Percentiles rank a stretch among this genome's conserved stretches.
Evolutionary conservation across 2,329 filamentous ascomycete genomes (phyloP).

Genomic region (Plectosphaerella plurivora): DNA sequence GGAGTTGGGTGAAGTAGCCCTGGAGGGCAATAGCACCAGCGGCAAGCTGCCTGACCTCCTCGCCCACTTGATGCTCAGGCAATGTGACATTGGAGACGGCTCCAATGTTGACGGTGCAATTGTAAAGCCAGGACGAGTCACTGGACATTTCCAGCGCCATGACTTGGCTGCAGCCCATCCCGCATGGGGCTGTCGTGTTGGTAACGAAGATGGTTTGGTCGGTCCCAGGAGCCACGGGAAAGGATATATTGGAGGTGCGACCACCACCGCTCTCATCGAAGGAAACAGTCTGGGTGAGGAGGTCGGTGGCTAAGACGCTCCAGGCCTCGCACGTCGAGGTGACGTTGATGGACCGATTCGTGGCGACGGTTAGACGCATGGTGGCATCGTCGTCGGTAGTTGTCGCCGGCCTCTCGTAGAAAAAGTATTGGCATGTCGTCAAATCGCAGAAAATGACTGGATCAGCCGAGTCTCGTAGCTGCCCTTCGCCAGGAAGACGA

Average conservation of each 20-base stretch:
- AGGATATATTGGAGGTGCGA: slow-evolving; percentile 4
- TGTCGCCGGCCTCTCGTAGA: slow-evolving; percentile 23
- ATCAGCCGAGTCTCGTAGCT: slow-evolving; percentile 21
- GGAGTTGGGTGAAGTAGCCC: slow-evolving; percentile 24
- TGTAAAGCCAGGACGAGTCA: slow-evolving; percentile 33
- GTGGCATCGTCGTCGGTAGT: not conserved
- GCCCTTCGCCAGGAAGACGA: slow-evolving; percentile 20
- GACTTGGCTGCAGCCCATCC: slow-evolving; percentile 20
- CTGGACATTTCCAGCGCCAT: slow-evolving; percentile 31
- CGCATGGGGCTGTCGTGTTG: slow-evolving; percentile 16
- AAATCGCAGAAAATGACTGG: slow-evolving; percentile 14
- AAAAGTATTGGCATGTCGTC: slow-evolving; percentile 26
- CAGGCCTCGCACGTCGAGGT: slow-evolving; percentile 22
- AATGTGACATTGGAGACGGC: slow-evolving; percentile 26
- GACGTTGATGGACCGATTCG: slow-evolving; percentile 24
- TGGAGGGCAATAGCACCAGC: slow-evolving; percentile 33
- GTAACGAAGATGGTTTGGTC: slow-evolving; percentile 32
- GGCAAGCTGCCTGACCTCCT: slow-evolving; percentile 25
- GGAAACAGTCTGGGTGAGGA: slow-evolving; percentile 13
- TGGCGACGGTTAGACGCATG: slow-evolving; percentile 20
- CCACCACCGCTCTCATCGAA: slow-evolving; percentile 18
- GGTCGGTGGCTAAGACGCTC: slow-evolving; percentile 17
- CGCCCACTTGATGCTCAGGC: slow-evolving; percentile 28
- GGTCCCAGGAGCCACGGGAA: slow-evolving; percentile 21
- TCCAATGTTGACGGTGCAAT: slow-evolving; percentile 30